phyloP scores from a whole-genome alignment of 2,329 filamentous ascomycete genomes.

The Cladophialophora psammophila region DNA sequence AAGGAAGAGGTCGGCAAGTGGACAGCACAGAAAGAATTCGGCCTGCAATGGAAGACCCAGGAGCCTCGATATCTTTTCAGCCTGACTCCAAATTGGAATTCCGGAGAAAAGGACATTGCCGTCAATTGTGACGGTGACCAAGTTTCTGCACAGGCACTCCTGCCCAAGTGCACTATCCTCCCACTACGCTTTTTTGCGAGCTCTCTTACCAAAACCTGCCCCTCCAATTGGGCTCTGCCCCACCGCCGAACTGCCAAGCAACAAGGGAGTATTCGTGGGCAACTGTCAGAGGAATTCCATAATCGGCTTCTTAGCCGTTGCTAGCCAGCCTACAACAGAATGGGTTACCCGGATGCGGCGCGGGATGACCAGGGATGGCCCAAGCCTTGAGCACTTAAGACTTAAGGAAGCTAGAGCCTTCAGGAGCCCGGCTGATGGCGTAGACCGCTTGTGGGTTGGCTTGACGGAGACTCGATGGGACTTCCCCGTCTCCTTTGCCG shows the following conservation, averaged over 20 bases:
- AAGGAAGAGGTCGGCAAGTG: constrained; percentile 19
- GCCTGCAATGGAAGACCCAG: constrained; percentile 9
- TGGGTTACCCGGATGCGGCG: constrained; percentile 24
- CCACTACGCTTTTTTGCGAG: constrained; percentile 23
- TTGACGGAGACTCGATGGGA: constrained; percentile 6
- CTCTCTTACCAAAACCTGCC: constrained; percentile 14
- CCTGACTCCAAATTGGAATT: constrained; percentile 22
- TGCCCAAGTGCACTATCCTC: constrained; percentile 20
- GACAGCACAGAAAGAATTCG: constrained; percentile 12
- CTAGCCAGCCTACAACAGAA: constrained; percentile 19
- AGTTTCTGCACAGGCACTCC: constrained; percentile 22
- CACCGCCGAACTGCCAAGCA: constrained; percentile 25
- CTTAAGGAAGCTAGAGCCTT: constrained; percentile 15
- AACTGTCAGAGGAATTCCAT: constrained; percentile 17
- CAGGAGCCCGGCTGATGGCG: constrained; percentile 19
- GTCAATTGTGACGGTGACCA: constrained; percentile 30
- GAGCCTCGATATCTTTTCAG: constrained; percentile 20
- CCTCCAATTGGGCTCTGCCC: constrained; percentile 32
- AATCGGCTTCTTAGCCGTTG: constrained; percentile 24
- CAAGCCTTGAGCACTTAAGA: constrained; percentile 15
- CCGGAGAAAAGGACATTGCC: constrained; percentile 20
- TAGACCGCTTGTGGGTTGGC: constrained; percentile 14
- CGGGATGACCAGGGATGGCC: constrained; percentile 19
- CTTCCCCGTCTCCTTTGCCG: constrained; percentile 8
- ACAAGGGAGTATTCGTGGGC: constrained; percentile 4